phyloP scores from a whole-genome alignment of 208 protist species.

The Leptomonas pyrrhocoris region DNA sequence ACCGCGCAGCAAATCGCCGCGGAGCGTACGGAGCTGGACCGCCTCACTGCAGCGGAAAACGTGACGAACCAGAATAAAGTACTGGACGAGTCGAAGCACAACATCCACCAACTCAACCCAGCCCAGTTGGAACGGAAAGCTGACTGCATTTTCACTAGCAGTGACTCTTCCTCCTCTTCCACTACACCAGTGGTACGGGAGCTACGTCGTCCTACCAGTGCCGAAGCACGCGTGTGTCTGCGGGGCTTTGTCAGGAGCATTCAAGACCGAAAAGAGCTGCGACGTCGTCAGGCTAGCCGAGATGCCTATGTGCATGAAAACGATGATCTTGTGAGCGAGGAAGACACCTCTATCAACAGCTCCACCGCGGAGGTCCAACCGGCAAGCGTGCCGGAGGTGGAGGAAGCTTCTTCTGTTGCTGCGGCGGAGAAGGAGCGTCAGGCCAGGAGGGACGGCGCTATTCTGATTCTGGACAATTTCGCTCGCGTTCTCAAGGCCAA shows the following conservation, averaged over 20 bases:
- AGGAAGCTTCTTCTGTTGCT: too few relatives aligned
- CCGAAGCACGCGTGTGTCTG: slow-evolving; percentile 17
- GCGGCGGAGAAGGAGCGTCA: background rate
- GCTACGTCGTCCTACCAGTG: background rate
- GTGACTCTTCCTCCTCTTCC: background rate
- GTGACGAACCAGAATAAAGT: background rate
- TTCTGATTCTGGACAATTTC: slow-evolving; percentile 2
- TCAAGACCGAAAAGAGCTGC: slow-evolving; percentile 7
- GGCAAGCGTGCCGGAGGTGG: too few relatives aligned
- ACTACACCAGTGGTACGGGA: background rate
- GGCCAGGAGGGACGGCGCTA: background rate
- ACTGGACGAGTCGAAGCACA: background rate
- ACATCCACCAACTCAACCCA: background rate
- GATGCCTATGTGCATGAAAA: slow-evolving; percentile 9
- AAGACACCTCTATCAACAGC: background rate
- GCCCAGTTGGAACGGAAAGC: background rate
- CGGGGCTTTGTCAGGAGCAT: slow-evolving; percentile 14
- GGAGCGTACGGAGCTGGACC: slow-evolving; percentile 10
- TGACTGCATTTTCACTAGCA: background rate
- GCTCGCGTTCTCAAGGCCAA: slow-evolving; percentile 28
- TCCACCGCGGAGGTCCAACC: too few relatives aligned
- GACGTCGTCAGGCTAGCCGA: slow-evolving; percentile 8
- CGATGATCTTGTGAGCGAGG: background rate
- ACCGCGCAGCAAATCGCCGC: slow-evolving; percentile 2
- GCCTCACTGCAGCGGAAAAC: slow-evolving; percentile 3